A percentile compares a stretch with the other conserved stretches of the same genome.
Conservation (phyloP, 805 yeast genomes). For the Kazachstania africana region DNA sequence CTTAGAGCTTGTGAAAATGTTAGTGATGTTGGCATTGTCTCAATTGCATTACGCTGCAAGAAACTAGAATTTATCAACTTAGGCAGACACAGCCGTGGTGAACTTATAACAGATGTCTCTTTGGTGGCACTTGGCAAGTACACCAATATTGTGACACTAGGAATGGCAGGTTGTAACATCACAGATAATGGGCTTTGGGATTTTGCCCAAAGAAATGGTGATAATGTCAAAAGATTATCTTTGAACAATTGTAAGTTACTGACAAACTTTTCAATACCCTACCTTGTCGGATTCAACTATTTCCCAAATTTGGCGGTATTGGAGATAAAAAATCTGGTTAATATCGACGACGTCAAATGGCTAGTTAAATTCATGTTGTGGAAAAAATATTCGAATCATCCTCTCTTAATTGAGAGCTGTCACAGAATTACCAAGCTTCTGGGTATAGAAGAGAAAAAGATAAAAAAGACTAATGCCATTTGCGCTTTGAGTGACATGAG, state of each 20-base stretch:
- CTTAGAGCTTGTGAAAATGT: conserved; percentile 74
- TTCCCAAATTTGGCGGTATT: conserved; percentile 56
- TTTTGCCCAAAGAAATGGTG: conserved; percentile 44
- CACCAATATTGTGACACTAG: conserved; percentile 57
- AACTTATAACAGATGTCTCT: conserved; percentile 59
- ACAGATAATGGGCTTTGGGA: conserved; percentile 77
- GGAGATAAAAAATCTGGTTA: conserved; percentile 56
- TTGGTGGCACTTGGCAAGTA: conserved; percentile 44
- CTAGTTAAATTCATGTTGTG: conserved; percentile 55
- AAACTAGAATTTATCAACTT: conserved; percentile 52
- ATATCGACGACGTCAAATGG: conserved; percentile 47
- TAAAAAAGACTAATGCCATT: conserved; percentile 46
- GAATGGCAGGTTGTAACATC: conserved; percentile 79
- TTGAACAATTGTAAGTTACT: conserved; percentile 58
- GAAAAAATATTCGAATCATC: conserved; percentile 33
- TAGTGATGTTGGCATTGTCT: conserved; percentile 62
- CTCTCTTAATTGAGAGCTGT: conserved; percentile 68
- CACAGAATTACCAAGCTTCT: conserved; percentile 51
- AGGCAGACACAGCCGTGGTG: conserved; percentile 66
- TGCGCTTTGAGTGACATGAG: conserved; percentile 50
- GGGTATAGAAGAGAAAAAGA: conserved; percentile 44
- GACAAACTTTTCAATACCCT: conserved; percentile 48
- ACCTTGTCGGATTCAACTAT: conserved; percentile 31
- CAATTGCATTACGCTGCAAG: conserved; percentile 51
- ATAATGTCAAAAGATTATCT: conserved; percentile 50